Evolutionary conservation across 208 protist genomes (phyloP), one percentile per base, ranked within the genome.

Genomic region (Endotrypanum monterogeii): DNA sequence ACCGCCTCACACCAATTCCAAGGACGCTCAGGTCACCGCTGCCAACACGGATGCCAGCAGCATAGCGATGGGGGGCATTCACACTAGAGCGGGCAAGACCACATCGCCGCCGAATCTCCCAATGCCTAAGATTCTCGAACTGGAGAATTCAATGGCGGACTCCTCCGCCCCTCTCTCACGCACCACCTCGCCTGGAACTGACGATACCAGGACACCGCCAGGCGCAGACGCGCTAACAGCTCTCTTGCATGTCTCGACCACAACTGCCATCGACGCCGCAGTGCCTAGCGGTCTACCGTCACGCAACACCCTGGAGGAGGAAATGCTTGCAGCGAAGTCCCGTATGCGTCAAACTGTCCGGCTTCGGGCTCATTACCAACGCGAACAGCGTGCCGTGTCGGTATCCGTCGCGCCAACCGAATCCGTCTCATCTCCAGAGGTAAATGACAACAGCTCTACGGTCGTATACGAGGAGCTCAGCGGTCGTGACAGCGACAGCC

Each of bases 291-390:
- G 72, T 3, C 37, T 77, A 44, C 71, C 78, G n/a, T 68, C 73
- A 20, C 73, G 67, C 16, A 51, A 50, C 23, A 67, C 68, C 61
- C 70, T 78, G 54, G 56, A 58, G 39, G 18, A 9, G 3, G 82
- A 86, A 75, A 75, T 77, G 66, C 50, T 56, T 9, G 78, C 74
- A 14, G 78, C 77, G 71, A 65, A 76, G 67, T n/a, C 37, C 28
- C 61, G 60, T 18, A 83, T 91, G 79, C 78, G 82, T 25, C 73
- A 78, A 46, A 82, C 87, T 9, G 65, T 91, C 58, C 71, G 78
- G 41, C 77, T 87, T 56, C 85, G 89, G 6, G 85, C 92, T 37
- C 23, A 69, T 9, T 32, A 73, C 48, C 70, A 76, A 48, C 76
- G 76, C 1, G 18, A 68, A 66, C 66, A 73, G 1, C 65, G 63